Conservation (phyloP, 2,329 filamentous ascomycete species). For the Fusarium sp. region DNA sequence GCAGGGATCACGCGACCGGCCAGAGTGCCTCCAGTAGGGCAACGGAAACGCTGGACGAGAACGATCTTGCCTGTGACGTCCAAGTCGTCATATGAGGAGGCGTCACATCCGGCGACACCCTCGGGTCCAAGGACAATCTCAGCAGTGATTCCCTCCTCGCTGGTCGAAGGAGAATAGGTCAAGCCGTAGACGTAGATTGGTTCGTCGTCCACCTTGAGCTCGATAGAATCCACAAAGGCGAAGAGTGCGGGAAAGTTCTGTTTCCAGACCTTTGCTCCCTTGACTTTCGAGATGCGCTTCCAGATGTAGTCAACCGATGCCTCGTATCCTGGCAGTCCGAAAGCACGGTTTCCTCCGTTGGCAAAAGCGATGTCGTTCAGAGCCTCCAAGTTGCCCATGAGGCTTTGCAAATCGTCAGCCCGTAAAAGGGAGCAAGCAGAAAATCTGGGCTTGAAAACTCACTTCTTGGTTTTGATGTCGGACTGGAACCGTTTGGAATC, state of each 20-base stretch:
- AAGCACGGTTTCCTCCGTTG: constrained; percentile 64
- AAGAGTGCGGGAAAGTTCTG: constrained; percentile 62
- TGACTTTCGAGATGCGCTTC: constrained; percentile 54
- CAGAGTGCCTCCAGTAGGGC: constrained; percentile 38
- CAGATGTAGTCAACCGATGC: constrained; percentile 62
- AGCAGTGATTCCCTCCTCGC: constrained; percentile 30
- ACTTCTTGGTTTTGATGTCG: constrained; percentile 33
- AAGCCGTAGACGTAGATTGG: constrained; percentile 32
- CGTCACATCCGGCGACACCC: constrained; percentile 36
- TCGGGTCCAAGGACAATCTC: constrained; percentile 34
- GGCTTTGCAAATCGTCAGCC: background rate
- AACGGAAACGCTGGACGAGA: constrained; percentile 34
- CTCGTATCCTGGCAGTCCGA: constrained; percentile 60
- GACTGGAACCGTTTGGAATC: constrained; percentile 27
- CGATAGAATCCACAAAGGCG: constrained; percentile 53
- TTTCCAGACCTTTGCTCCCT: constrained; percentile 53
- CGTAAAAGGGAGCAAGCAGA: no score
- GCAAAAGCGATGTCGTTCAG: constrained; percentile 35
- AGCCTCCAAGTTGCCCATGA: constrained; percentile 24
- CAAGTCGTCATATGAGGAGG: constrained; percentile 26
- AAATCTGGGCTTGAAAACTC: background rate
- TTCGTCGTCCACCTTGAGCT: constrained; percentile 45
- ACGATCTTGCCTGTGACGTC: constrained; percentile 43
- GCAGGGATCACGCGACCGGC: constrained; percentile 35
- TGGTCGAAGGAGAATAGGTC: constrained; percentile 34